Conservation (phyloP, 1,139 yeast genomes). For the Citeromyces hawaiiensis region DNA sequence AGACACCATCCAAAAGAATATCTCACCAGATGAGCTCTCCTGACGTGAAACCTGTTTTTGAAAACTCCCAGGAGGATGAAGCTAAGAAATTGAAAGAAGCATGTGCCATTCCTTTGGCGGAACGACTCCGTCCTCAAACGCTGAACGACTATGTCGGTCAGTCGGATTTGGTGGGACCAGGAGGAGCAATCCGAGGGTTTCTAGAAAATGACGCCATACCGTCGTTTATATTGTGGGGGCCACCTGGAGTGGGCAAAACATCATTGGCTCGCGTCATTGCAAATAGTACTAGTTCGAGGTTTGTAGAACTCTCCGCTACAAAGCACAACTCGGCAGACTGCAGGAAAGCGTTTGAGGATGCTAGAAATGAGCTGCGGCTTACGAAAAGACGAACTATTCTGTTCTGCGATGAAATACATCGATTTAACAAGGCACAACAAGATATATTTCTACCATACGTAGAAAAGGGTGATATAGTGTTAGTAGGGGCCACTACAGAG, state of each 20-base stretch:
- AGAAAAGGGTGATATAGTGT: constrained; percentile 51
- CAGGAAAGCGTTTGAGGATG: constrained; percentile 59
- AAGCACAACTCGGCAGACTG: constrained; percentile 61
- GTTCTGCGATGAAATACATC: constrained; percentile 86
- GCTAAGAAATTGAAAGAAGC: constrained; percentile 27
- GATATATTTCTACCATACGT: constrained; percentile 69
- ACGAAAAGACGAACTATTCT: constrained; percentile 64
- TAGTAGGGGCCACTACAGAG: constrained; percentile 94
- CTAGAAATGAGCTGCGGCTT: constrained; percentile 51
- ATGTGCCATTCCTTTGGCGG: constrained; percentile 66
- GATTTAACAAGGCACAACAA: constrained; percentile 84
- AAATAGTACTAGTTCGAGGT: constrained; percentile 35
- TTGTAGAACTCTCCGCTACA: constrained; percentile 83
- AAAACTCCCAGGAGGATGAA: constrained; percentile 12
- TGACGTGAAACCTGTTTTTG: constrained; percentile 1
- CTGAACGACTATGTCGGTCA: constrained; percentile 82
- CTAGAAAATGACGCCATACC: constrained; percentile 55
- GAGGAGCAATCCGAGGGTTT: constrained; percentile 62
- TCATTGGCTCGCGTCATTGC: constrained; percentile 55
- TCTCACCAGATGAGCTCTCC: constrained; percentile 1
- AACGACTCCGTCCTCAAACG: constrained; percentile 63
- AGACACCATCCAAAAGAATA: background rate
- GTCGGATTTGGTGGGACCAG: constrained; percentile 59
- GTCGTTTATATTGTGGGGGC: constrained; percentile 89
- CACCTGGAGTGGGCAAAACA: constrained; percentile 94